Conservation (phyloP, 148 eudicot species). For the Rhododendron simsii region DNA sequence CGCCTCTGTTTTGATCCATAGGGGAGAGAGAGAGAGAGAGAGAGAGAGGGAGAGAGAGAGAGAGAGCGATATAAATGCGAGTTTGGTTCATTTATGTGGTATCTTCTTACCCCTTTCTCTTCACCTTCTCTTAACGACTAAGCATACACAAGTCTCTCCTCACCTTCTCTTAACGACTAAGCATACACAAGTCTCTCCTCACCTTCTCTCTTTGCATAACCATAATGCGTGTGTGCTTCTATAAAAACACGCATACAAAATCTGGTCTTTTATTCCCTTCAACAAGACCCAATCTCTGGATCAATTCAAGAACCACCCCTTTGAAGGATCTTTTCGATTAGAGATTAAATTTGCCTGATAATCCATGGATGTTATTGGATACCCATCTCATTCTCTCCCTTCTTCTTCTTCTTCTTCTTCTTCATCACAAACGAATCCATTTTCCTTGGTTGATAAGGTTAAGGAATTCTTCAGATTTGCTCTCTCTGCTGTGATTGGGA, state of each 20-base stretch:
- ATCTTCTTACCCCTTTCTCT: neutral
- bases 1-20: neutral
- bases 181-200: conserved; percentile 14
- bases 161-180: conserved; percentile 38
- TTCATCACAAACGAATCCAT: conserved; percentile 27
- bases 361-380: conserved; percentile 48
- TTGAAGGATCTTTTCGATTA: neutral
- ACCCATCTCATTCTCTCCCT: conserved; percentile 52
- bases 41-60: neutral
- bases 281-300: neutral
- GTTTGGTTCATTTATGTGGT: conserved; percentile 31
- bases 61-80: conserved; percentile 28
- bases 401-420: conserved; percentile 20
- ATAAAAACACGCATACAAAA: neutral
- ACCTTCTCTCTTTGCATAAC: neutral
- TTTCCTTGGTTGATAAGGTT: conserved; percentile 46
- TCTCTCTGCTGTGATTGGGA: conserved; percentile 61
- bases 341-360: neutral
- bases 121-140: conserved; percentile 39
- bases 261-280: neutral
- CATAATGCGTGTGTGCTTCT: neutral
- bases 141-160: conserved; percentile 19
- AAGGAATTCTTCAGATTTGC: conserved; percentile 60
- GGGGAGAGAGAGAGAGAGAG: neutral
- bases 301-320: neutral